Conservation (phyloP, 2,329 filamentous ascomycete genomes). For the Dichotomopilus funicola region DNA sequence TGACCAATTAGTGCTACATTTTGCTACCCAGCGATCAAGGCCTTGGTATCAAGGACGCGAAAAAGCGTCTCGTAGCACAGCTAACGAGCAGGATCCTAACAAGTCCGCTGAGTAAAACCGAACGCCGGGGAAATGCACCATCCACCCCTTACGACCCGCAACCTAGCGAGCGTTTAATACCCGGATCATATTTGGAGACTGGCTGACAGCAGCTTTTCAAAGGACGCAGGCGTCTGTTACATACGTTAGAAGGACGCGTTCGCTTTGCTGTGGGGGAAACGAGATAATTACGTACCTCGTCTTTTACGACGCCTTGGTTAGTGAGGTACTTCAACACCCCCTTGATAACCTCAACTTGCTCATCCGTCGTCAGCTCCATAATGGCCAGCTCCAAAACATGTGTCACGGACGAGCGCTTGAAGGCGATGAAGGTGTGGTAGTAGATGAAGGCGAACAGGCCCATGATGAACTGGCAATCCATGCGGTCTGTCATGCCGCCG, state of each 20-base stretch:
- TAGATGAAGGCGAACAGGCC: slow-evolving; percentile 98
- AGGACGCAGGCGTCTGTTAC: slow-evolving; percentile 4
- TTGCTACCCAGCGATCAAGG: neutral
- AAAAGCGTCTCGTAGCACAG: slow-evolving; percentile 1
- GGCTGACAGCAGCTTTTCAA: slow-evolving; percentile 8
- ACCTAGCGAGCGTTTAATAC: neutral
- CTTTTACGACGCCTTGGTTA: slow-evolving; percentile 51
- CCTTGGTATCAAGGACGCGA: neutral
- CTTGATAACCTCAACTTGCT: slow-evolving; percentile 77
- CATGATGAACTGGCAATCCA: slow-evolving; percentile 99
- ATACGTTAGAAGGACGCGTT: neutral
- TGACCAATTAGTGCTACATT: slow-evolving; percentile 3
- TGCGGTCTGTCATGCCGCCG: slow-evolving; percentile 95
- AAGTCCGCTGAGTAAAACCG: slow-evolving; percentile 13
- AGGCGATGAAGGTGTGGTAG: slow-evolving; percentile 93
- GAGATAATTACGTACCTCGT: slow-evolving; percentile 28
- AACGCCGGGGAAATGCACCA: slow-evolving; percentile 15
- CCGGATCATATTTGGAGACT: slow-evolving; percentile 5
- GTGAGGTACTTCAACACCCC: slow-evolving; percentile 57
- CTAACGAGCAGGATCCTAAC: neutral
- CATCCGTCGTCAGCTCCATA: slow-evolving; percentile 75
- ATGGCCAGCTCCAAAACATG: slow-evolving; percentile 87
- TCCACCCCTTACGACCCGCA: neutral
- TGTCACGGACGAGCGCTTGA: slow-evolving; percentile 78
- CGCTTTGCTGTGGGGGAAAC: neutral